Conservation (phyloP, 805 yeast species). For the Komagataella pastoris region DNA sequence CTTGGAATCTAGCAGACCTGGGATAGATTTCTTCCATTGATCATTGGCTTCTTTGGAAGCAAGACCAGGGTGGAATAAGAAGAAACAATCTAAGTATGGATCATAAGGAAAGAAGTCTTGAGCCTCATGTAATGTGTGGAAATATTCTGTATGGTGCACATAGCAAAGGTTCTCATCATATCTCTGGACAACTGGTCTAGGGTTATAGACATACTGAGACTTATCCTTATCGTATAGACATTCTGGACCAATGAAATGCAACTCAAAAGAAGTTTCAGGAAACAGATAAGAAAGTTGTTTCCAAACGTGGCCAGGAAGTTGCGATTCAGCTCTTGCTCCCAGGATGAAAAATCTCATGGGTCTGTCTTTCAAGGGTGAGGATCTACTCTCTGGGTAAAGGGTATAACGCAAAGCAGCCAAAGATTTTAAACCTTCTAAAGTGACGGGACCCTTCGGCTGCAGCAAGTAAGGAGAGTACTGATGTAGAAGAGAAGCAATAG, state of each 20-base stretch:
- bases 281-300: conserved; percentile 77
- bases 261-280: conserved; percentile 71
- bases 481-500: conserved; percentile 75
- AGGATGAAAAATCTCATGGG: conserved; percentile 82
- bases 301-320: conserved; percentile 93
- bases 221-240: conserved; percentile 63
- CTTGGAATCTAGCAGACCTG: conserved; percentile 82
- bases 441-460: conserved; percentile 76
- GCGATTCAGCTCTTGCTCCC: conserved; percentile 89
- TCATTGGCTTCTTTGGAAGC: conserved; percentile 69
- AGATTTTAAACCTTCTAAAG: conserved; percentile 87
- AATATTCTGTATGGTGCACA: conserved; percentile 79
- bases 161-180: conserved; percentile 63
- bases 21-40: conserved; percentile 75
- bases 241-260: conserved; percentile 93
- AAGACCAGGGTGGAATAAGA: conserved; percentile 92
- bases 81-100: conserved; percentile 88
- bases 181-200: conserved; percentile 59
- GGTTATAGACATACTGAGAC: conserved; percentile 41
- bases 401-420: conserved; percentile 88
- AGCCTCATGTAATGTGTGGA: conserved; percentile 81
- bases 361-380: conserved; percentile 60
- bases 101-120: conserved; percentile 97
- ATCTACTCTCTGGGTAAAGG: conserved; percentile 57
- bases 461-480: conserved; percentile 74